phyloP scores from a whole-genome alignment of 352 stramenopile genomes.

The Phytophthora syringae region DNA sequence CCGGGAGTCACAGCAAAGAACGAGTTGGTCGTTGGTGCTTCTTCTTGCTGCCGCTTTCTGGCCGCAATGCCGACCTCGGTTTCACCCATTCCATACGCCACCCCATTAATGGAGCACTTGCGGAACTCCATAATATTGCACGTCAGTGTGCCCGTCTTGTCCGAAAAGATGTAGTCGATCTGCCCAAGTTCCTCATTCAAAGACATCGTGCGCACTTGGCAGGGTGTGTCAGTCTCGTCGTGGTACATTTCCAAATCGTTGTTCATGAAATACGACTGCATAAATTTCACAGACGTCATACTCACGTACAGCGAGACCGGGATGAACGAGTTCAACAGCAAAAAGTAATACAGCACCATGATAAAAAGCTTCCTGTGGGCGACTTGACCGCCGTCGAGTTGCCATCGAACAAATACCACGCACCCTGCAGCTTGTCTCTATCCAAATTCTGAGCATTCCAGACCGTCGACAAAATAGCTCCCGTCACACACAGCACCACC shows the following conservation, averaged over 20 bases:
- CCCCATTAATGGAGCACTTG: slow-evolving; percentile 94
- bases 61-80: slow-evolving; percentile 86
- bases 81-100: slow-evolving; percentile 92
- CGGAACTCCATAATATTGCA: slow-evolving; percentile 98
- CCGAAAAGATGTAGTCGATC: slow-evolving; percentile 93
- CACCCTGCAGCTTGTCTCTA: slow-evolving; percentile 29
- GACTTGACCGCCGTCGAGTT: slow-evolving; percentile 53
- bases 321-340: slow-evolving; percentile 95
- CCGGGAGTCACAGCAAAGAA: slow-evolving; percentile 41
- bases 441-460: slow-evolving; percentile 78
- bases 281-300: slow-evolving; percentile 94
- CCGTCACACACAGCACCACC: slow-evolving; percentile 75
- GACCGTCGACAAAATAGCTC: slow-evolving; percentile 62
- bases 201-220: slow-evolving; percentile 91
- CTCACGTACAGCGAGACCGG: slow-evolving; percentile 95
- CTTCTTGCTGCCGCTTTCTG: slow-evolving; percentile 64
- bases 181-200: slow-evolving; percentile 95
- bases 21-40: slow-evolving; percentile 37
- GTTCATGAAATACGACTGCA: slow-evolving; percentile 93
- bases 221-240: slow-evolving; percentile 93
- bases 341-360: slow-evolving; percentile 93
- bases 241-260: slow-evolving; percentile 95
- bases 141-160: slow-evolving; percentile 97
- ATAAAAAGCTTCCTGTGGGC: slow-evolving; percentile 87
- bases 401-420: slow-evolving; percentile 80